Percentiles rank a stretch among this genome's conserved stretches.
Conservation (phyloP, 2,329 filamentous ascomycete genomes). For the Fusarium coicis region DNA sequence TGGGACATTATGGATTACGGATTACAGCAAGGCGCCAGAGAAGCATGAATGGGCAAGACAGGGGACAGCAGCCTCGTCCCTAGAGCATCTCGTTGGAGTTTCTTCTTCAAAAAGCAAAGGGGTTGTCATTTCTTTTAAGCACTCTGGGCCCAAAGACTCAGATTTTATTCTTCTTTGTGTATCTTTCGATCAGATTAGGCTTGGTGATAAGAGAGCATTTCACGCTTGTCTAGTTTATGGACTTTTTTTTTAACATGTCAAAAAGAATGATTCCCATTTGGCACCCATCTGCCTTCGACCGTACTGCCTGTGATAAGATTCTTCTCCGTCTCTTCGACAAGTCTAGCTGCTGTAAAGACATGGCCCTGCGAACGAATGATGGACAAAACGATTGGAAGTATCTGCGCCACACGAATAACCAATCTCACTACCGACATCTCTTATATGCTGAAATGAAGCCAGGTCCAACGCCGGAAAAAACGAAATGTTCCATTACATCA, state of each 20-base stretch:
- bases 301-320: slow-evolving; percentile 14
- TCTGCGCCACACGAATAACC: slow-evolving; percentile 47
- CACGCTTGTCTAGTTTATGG: slow-evolving; percentile 22
- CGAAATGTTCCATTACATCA: slow-evolving; percentile 65
- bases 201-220: slow-evolving; percentile 15
- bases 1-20: slow-evolving; percentile 34
- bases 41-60: slow-evolving; percentile 28
- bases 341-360: slow-evolving; percentile 38
- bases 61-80: slow-evolving; percentile 10
- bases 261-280: slow-evolving; percentile 28
- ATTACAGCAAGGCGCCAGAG: slow-evolving; percentile 39
- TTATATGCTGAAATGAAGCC: slow-evolving; percentile 46
- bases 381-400: slow-evolving; percentile 42
- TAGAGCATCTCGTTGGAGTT: slow-evolving; percentile 35
- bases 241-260: slow-evolving; percentile 8
- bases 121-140: slow-evolving; percentile 1
- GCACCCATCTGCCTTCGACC: slow-evolving; percentile 4
- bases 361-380: slow-evolving; percentile 38
- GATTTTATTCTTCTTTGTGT: slow-evolving; percentile 1
- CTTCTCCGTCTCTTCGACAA: slow-evolving; percentile 4
- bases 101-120: slow-evolving; percentile 14
- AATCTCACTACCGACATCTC: slow-evolving; percentile 47
- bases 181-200: neutral
- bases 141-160: neutral
- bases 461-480: slow-evolving; percentile 49